Base-by-base conservation (phyloP, 2,329 filamentous ascomycete species). In the Calycina marina region DNA sequence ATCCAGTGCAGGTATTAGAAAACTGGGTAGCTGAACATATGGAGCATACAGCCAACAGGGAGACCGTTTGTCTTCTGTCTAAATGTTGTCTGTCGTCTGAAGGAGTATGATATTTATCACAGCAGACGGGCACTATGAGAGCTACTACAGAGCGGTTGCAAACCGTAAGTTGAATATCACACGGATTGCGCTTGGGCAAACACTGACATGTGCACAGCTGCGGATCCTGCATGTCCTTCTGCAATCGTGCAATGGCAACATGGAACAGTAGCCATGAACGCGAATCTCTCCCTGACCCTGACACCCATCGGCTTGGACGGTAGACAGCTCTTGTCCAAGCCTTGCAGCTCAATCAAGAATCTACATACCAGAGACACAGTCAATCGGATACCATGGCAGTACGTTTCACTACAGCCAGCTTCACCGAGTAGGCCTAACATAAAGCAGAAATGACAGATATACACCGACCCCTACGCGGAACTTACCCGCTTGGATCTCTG, bases 191-290 rank as follows among this genome's bases (percentile, higher is more conserved):
- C 9, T 10, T 18, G 24, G 30, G 14, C 2, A 27, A 25, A 25
- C 32, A 40, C 38, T 46, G 6, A 45, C 27, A 27, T 5, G 41
- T 27, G 18, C 33, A 40, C 44, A 76, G 73, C 74, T 26, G 54
- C 57, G 28, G 57, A 63, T 10, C 77, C 77, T 16, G 54, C 59
- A 38, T 82, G 77, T 45, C 69, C 74, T 2, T 61, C 63, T 33
- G 72, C 67, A 6, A 65, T 81, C 29, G 70, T 82, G 60, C 75
- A 81, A 56, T 83, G 71, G 64, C 77, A 83, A 50, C 77, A 83
- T 49, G 77, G 77, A 25, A 69, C 54, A 34, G 79, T 70, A 50
- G 56, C 58, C 4, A 57, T 72, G 42, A 57, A 62, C 26, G 45
- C 56, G 13, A 67, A 78, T 46, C 71, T 72, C 25, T 72, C 67